Percentiles rank a stretch among this genome's conserved stretches.
phyloP scores from a whole-genome alignment of 176 grass and related monocot species.

The Musa itinerans region DNA sequence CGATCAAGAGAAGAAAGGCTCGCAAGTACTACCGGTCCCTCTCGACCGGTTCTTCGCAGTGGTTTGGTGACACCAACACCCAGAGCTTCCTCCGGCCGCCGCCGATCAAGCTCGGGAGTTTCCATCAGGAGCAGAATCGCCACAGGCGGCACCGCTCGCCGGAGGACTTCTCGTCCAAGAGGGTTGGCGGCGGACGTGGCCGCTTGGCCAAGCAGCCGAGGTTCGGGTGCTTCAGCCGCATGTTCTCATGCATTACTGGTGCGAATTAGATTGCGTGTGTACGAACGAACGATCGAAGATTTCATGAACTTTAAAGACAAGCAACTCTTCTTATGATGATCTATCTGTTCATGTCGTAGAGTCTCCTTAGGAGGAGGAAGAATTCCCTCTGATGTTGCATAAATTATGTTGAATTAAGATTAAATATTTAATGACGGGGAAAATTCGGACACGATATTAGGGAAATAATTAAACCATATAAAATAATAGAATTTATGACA shows the following conservation, averaged over 20 bases:
- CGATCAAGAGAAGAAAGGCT: conserved; percentile 1
- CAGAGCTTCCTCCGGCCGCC: background rate
- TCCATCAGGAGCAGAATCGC: background rate
- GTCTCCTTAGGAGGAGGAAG: too few relatives aligned
- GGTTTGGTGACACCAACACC: background rate
- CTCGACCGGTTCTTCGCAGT: background rate
- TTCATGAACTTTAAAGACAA: background rate
- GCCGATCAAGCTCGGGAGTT: conserved; percentile 4
- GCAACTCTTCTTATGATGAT: too few relatives aligned
- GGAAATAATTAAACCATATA: too few relatives aligned
- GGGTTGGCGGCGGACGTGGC: background rate
- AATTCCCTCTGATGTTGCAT: too few relatives aligned
- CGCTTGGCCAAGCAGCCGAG: background rate
- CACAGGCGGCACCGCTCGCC: background rate
- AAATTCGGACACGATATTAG: too few relatives aligned
- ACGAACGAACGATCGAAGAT: background rate
- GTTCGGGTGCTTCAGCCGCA: background rate
- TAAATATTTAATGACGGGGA: too few relatives aligned
- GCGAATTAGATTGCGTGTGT: background rate
- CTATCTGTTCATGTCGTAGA: too few relatives aligned
- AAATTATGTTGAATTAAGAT: too few relatives aligned
- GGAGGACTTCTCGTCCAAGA: conserved; percentile 3
- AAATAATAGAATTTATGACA: too few relatives aligned
- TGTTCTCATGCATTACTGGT: background rate
- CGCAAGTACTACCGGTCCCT: background rate